phyloP scores from a whole-genome alignment of 108 stramenopile genomes.

The Schizochytrium sp. region DNA sequence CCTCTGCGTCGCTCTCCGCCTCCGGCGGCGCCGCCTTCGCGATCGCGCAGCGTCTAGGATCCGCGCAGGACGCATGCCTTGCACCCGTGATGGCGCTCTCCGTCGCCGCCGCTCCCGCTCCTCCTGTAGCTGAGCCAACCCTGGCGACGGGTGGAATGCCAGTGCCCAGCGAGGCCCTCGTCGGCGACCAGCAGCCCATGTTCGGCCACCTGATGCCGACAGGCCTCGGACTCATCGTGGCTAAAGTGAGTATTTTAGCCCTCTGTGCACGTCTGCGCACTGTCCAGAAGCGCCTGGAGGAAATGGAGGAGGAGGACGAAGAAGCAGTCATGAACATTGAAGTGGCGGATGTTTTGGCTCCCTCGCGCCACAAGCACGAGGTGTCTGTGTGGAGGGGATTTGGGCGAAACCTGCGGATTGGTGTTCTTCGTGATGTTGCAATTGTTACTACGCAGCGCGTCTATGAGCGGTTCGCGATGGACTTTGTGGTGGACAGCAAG shows the following conservation, averaged over 20 bases:
- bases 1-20: neutral
- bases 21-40: neutral
- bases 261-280: slow-evolving; percentile 37
- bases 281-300: slow-evolving; percentile 47
- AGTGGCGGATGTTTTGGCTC: slow-evolving; percentile 45
- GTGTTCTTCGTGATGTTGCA: slow-evolving; percentile 38
- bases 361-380: slow-evolving; percentile 61
- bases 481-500: neutral
- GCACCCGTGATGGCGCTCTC: slow-evolving; percentile 38
- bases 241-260: slow-evolving; percentile 41
- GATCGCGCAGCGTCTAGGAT: slow-evolving; percentile 16
- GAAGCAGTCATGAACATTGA: slow-evolving; percentile 53
- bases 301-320: slow-evolving; percentile 58
- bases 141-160: slow-evolving; percentile 5
- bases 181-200: slow-evolving; percentile 61
- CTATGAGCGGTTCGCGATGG: slow-evolving; percentile 38
- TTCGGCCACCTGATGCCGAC: slow-evolving; percentile 40
- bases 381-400: slow-evolving; percentile 51
- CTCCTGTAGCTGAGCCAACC: neutral
- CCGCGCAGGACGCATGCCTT: neutral
- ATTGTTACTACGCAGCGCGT: slow-evolving; percentile 55
- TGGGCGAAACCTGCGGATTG: slow-evolving; percentile 52
- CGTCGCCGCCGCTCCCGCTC: neutral
- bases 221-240: slow-evolving; percentile 55
- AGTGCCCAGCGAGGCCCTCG: slow-evolving; percentile 36